Evolutionary conservation across 2,329 filamentous ascomycete species (phyloP).

Genomic region (Cladophialophora bantiana): DNA sequence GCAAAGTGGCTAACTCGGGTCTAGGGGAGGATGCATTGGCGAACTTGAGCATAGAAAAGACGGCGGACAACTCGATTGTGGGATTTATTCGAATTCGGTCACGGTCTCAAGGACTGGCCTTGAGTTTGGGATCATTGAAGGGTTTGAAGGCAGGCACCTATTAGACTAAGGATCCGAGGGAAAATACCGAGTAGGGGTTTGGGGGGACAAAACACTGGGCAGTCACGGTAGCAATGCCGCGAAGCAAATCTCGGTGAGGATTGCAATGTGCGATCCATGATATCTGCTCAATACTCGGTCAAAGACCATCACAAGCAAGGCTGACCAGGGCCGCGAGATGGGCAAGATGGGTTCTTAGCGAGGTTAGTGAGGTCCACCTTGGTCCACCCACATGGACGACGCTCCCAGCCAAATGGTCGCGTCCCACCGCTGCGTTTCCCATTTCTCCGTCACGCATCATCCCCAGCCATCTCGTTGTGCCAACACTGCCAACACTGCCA

Average conservation of each 20-base stretch:
- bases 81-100: conserved; percentile 98
- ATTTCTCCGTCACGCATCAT: conserved; percentile 13
- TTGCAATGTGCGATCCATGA: neutral
- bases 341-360: neutral
- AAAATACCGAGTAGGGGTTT: neutral
- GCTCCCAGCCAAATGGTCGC: conserved; percentile 11
- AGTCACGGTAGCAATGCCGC: neutral
- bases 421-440: conserved; percentile 3
- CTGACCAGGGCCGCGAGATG: neutral
- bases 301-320: conserved; percentile 5
- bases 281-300: neutral
- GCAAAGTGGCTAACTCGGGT: conserved; percentile 17
- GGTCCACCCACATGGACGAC: neutral
- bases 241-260: neutral
- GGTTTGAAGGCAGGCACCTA: conserved; percentile 75
- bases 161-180: conserved; percentile 17
- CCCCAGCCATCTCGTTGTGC: conserved; percentile 31
- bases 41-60: conserved; percentile 97
- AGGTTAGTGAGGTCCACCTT: too few relatives aligned
- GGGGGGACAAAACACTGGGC: neutral
- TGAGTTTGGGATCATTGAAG: conserved; percentile 93
- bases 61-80: conserved; percentile 92
- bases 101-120: conserved; percentile 90
- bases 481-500: conserved; percentile 6
- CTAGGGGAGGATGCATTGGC: conserved; percentile 96